Conservation (phyloP, 2,329 filamentous ascomycete genomes). For the Tolypocladium paradoxum region DNA sequence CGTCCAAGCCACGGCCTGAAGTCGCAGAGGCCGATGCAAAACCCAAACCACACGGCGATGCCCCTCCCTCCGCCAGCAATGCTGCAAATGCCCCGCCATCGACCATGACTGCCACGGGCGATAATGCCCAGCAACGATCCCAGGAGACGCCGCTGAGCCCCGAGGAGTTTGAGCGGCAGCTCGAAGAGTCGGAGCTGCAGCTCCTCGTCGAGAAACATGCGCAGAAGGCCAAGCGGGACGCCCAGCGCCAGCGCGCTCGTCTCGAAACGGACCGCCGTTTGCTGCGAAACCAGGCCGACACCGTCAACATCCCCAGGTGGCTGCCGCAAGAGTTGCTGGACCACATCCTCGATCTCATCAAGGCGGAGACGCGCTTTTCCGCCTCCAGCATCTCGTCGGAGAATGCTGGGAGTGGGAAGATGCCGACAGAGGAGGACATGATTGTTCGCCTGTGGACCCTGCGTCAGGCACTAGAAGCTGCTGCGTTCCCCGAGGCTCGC, state of each 20-base stretch:
- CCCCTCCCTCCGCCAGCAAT: slow-evolving; percentile 16
- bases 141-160: slow-evolving; percentile 51
- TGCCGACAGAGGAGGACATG: slow-evolving; percentile 64
- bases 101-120: not conserved
- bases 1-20: slow-evolving; percentile 68
- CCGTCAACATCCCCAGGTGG: slow-evolving; percentile 66
- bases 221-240: slow-evolving; percentile 68
- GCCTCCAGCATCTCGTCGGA: slow-evolving; percentile 39
- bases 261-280: slow-evolving; percentile 79
- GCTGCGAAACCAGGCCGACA: slow-evolving; percentile 67
- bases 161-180: slow-evolving; percentile 80
- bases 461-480: slow-evolving; percentile 56
- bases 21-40: slow-evolving; percentile 24
- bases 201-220: slow-evolving; percentile 76
- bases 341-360: slow-evolving; percentile 62
- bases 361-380: slow-evolving; percentile 51
- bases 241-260: slow-evolving; percentile 62
- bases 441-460: slow-evolving; percentile 76
- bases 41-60: slow-evolving; percentile 15
- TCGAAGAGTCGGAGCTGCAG: slow-evolving; percentile 87
- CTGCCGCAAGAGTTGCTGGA: slow-evolving; percentile 69
- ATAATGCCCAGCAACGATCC: slow-evolving; percentile 1
- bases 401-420: slow-evolving; percentile 33
- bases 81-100: slow-evolving; percentile 13
- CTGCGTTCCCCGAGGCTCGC: slow-evolving; percentile 56